phyloP scores from a whole-genome alignment of 352 stramenopile species.

The Halophytophthora polymorphica region DNA sequence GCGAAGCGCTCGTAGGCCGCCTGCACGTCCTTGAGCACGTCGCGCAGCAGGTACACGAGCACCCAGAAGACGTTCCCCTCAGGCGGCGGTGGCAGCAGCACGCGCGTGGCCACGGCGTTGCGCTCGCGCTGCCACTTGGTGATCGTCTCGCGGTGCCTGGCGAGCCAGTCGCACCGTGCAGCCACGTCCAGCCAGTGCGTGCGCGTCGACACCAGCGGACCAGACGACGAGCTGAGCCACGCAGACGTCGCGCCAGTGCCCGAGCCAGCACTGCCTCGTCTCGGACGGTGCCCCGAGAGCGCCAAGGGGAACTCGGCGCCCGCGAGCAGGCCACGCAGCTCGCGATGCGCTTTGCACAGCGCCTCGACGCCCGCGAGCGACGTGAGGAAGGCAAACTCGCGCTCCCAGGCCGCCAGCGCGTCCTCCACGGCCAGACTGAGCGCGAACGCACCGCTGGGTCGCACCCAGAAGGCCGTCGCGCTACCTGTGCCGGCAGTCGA shows the following conservation, averaged over 20 bases:
- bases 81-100: neutral
- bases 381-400: conserved; percentile 35
- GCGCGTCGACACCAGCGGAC: neutral
- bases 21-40: conserved; percentile 47
- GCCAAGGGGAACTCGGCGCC: conserved; percentile 9
- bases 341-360: conserved; percentile 20
- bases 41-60: conserved; percentile 41
- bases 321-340: conserved; percentile 17
- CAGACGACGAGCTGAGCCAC: neutral
- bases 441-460: conserved; percentile 39
- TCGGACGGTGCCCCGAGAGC: conserved; percentile 4
- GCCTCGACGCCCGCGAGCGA: conserved; percentile 33
- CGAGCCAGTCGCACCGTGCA: conserved; percentile 39
- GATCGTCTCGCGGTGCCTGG: conserved; percentile 42
- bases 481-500: conserved; percentile 4
- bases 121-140: conserved; percentile 37
- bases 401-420: conserved; percentile 36
- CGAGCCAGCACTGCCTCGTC: neutral
- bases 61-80: conserved; percentile 37
- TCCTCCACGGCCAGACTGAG: conserved; percentile 44
- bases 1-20: conserved; percentile 26
- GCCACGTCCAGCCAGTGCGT: conserved; percentile 40
- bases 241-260: neutral
- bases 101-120: conserved; percentile 4
- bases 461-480: conserved; percentile 36